These are phyloP conservation scores for Plasmodium sp. DNA, from an alignment of 169 alveolate genomes.

Conservation along the genomic window DNA sequence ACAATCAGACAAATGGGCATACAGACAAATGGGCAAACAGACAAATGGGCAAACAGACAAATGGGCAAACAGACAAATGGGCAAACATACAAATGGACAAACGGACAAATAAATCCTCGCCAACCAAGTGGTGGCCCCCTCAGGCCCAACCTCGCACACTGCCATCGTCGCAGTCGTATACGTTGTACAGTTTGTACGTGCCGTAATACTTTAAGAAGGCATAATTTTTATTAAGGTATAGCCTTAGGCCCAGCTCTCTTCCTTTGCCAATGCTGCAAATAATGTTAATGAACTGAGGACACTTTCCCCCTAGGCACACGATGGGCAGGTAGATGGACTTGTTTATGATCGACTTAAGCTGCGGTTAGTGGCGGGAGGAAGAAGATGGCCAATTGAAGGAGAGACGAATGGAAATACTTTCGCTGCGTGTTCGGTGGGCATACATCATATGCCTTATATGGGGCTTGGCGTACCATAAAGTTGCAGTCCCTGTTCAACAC, in stretches of 20 bases:
- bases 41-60: background rate
- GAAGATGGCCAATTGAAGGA: background rate
- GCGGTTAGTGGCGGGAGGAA: background rate
- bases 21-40: background rate
- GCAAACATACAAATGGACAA: too few relatives aligned
- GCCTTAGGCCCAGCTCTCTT: constrained; percentile 15
- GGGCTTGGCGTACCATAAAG: constrained; percentile 1
- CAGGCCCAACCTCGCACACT: constrained; percentile 18
- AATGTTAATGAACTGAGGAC: constrained; percentile 54
- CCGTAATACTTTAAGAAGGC: constrained; percentile 59
- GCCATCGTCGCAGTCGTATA: constrained; percentile 4
- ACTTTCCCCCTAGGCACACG: constrained; percentile 20
- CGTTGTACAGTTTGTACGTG: constrained; percentile 22
- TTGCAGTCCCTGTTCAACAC: constrained; percentile 1
- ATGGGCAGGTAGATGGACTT: constrained; percentile 37
- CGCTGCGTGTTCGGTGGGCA: background rate
- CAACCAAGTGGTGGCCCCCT: background rate
- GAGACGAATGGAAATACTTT: background rate
- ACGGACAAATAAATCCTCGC: background rate
- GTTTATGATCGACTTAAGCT: constrained; percentile 31
- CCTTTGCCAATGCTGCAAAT: background rate
- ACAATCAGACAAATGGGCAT: background rate
- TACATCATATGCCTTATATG: background rate
- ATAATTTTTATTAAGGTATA: constrained; percentile 38
- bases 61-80: background rate